Evolutionary conservation across 345 rosid species (phyloP), one percentile per base, ranked within the genome.

Genomic region (Passiflora organensis): DNA sequence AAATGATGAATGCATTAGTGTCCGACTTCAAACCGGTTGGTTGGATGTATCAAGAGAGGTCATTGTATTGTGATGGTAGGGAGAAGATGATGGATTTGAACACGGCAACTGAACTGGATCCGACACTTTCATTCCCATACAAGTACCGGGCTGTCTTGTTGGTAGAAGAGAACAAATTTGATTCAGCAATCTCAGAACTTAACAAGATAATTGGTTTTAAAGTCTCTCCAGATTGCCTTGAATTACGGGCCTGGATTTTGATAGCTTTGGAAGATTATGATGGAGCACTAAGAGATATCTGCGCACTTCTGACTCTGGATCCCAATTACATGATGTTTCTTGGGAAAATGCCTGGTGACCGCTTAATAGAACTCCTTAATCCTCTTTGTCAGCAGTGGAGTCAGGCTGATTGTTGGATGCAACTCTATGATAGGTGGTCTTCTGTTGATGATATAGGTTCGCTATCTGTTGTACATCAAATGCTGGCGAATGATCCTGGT

Each of bases 371-470:
- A 72, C 65, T 82, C 59, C 84, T 91, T 13, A 64, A 70, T 10
- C 95, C 96, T 38, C 77, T 75, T 56, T 91, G 73, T 36, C 95
- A 78, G 66, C 84, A 82, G 62, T 84, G 82, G 80, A 84, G 83
- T 68, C 87, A 81, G 66, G 96, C 89, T 61, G 96, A 88, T 62
- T 88, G 96, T 64, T 91, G 96, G 98, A 86, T 88, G 94, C 95
- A 86, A 63, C 82, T 91, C 32, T 82, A 86, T 65, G 95, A 91
- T 72, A 76, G 88, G 32, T 91, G 98, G 98, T 91, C 96, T 34
- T 75, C 82, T 13, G 98, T 91, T 32, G 98, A 91, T 53, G 98
- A 91, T 77, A 82, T 91, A 17, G 96, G 98, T 46, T 91, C 96
- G 46, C 64, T 91, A 52, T 89, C 95, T 43, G 95, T 88, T 70